phyloP scores from a whole-genome alignment of 805 yeast species.

The Dipodascus geniculatus region DNA sequence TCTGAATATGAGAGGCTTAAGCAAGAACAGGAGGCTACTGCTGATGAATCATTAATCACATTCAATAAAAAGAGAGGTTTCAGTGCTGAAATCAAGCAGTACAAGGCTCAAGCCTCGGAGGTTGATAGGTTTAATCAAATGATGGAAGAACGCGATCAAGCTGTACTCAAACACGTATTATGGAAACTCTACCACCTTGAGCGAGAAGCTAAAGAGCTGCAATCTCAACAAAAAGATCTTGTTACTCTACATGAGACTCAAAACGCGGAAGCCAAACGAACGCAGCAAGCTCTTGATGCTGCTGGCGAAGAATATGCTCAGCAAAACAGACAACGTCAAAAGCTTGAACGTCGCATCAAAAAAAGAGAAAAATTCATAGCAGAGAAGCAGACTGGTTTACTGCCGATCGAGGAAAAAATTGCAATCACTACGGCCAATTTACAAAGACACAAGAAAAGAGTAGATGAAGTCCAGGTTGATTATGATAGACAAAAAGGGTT shows the following conservation, averaged over 20 bases:
- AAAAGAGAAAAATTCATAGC: slow-evolving; percentile 34
- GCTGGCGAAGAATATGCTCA: slow-evolving; percentile 9
- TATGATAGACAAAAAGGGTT: slow-evolving; percentile 36
- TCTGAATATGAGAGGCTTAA: slow-evolving; percentile 54
- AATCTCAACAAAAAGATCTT: slow-evolving; percentile 9
- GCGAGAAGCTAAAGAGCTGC: slow-evolving; percentile 27
- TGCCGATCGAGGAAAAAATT: slow-evolving; percentile 53
- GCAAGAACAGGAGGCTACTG: slow-evolving; percentile 52
- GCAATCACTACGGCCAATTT: slow-evolving; percentile 35
- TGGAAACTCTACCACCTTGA: slow-evolving; percentile 53
- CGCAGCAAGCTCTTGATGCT: slow-evolving; percentile 3
- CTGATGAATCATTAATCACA: slow-evolving; percentile 48
- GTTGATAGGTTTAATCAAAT: slow-evolving; percentile 54
- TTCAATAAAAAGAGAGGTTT: slow-evolving; percentile 59
- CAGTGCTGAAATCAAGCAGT: slow-evolving; percentile 64
- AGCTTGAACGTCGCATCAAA: slow-evolving; percentile 27
- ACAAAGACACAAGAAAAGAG: slow-evolving; percentile 33
- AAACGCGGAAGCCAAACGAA: background rate
- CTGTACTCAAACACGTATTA: slow-evolving; percentile 39
- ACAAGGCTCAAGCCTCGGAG: slow-evolving; percentile 63
- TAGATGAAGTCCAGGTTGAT: slow-evolving; percentile 41
- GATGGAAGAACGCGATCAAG: slow-evolving; percentile 28
- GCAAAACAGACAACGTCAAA: slow-evolving; percentile 12
- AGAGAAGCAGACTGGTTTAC: slow-evolving; percentile 33
- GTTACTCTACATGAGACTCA: slow-evolving; percentile 3